Base-by-base conservation (phyloP, 345 rosid species). In the Euphorbia tirucalli region DNA sequence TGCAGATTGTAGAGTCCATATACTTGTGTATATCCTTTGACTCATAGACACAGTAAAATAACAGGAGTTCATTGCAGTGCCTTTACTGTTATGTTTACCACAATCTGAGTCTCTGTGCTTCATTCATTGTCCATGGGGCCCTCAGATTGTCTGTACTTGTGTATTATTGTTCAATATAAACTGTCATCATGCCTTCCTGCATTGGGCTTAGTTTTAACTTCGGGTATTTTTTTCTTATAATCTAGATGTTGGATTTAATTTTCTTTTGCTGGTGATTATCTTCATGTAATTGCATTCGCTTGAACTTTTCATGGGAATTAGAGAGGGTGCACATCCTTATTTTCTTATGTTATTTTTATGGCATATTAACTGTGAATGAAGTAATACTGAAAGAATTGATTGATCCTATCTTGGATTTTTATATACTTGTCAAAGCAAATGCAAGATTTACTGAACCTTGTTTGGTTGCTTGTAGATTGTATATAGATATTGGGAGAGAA, bases 401-500 rank as follows among this genome's bases (percentile, higher is more conserved):
- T 52, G 35, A 54, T 65, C 19, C 25, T 25, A 35, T 65, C 13
- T 37, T 18, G 28, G 11, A 11, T 11, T 39, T 59, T 19, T 24
- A 24, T 27, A 16, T 30, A 7, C 27, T 5, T 39, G 63, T n/a
- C 10, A 5, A 49, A 28, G 56, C 66, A 25, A 43, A 37, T 24
- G 54, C 31, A 69, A 74, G 66, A 52, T 74, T 7, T 81, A 30
- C 70, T 82, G 57, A 78, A 69, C 60, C 30, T 70, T 79, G 70
- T 80, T 57, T 35, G 55, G 37, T 68, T 78, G 57, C 39, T 59
- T 85, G 60, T 80, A 96, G 99, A 94, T 78, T 69, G 88, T 93
- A 76, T 84, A 81, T 80, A 86, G 97, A 83, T 88, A 80, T 71
- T 96, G 99, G 98, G 92, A 86, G 77, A 89, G 97, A 75, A 87